A percentile compares a stretch with the other conserved stretches of the same genome.
These are phyloP conservation scores for Penicillium brasilianum DNA, from an alignment of 2,329 filamentous ascomycete genomes.

Conservation along the genomic window DNA sequence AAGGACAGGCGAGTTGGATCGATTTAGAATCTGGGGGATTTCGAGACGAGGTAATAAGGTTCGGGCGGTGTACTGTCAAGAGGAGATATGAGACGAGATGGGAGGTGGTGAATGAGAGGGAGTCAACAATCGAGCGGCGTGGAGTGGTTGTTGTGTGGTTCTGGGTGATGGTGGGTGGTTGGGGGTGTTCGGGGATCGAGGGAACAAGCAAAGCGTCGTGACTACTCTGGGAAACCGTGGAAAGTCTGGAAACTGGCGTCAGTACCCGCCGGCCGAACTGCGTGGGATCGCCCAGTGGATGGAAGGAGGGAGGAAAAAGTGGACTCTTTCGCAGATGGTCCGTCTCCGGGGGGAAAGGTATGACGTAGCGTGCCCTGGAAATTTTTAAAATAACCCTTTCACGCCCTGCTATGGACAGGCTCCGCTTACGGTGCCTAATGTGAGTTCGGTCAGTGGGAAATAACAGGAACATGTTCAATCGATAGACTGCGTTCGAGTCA, in stretches of 20 bases:
- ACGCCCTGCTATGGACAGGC: neutral
- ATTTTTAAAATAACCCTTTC: slow-evolving; percentile 14
- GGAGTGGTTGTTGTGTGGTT: slow-evolving; percentile 5
- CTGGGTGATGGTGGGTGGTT: slow-evolving; percentile 7
- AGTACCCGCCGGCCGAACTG: slow-evolving; percentile 31
- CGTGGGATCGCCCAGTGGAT: slow-evolving; percentile 31
- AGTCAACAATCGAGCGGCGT: neutral
- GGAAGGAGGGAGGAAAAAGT: slow-evolving; percentile 26
- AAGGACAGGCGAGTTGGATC: slow-evolving; percentile 10
- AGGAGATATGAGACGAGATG: slow-evolving; percentile 4
- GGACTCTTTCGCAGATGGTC: slow-evolving; percentile 29
- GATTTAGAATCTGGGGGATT: slow-evolving; percentile 20
- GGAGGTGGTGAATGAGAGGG: neutral
- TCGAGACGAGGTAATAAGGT: slow-evolving; percentile 20
- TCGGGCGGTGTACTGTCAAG: slow-evolving; percentile 21
- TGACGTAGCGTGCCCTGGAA: slow-evolving; percentile 39
- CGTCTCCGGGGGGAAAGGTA: slow-evolving; percentile 35
- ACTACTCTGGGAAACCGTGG: slow-evolving; percentile 3
- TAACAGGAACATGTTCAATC: neutral
- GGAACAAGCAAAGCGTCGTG: slow-evolving; percentile 15
- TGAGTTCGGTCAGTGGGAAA: neutral
- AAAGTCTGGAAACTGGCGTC: slow-evolving; percentile 26
- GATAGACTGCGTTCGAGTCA: neutral
- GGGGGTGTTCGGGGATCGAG: slow-evolving; percentile 17
- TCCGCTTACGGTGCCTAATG: neutral